Conservation (phyloP, 2,329 filamentous ascomycete genomes). For the Diplodia corticola region DNA sequence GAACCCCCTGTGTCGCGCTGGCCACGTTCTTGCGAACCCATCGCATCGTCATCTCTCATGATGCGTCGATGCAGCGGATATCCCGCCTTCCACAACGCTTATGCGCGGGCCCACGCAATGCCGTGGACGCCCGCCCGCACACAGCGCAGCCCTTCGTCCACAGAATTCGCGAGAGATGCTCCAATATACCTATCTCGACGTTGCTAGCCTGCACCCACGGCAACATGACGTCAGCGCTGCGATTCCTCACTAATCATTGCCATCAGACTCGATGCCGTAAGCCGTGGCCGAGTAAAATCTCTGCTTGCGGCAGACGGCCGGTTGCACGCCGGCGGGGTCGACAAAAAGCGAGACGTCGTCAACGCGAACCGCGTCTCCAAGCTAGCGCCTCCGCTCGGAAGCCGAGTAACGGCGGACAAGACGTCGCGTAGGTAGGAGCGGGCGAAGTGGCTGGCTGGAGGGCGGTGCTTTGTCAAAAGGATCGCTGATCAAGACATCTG, state of each 20-base stretch:
- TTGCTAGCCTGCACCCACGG: not conserved
- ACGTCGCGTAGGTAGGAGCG: not conserved
- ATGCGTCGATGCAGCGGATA: not conserved
- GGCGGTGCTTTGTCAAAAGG: not conserved
- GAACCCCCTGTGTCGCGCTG: not conserved
- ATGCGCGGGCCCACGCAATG: not conserved
- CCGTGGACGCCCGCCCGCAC: no score
- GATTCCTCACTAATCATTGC: not conserved
- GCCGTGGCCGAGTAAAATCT: not conserved
- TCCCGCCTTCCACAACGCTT: not conserved
- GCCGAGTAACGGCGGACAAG: not conserved
- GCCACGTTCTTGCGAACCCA: not conserved
- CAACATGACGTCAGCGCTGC: not conserved
- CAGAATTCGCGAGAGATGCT: not conserved
- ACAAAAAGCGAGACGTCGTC: not conserved
- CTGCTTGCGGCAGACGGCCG: not conserved
- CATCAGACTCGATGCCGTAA: not conserved
- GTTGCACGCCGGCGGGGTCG: not conserved
- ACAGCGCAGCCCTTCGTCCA: not conserved
- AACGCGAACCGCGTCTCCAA: not conserved
- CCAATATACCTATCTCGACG: not conserved
- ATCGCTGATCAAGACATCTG: not conserved
- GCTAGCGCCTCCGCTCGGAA: not conserved
- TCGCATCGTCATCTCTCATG: not conserved
- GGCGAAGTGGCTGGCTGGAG: not conserved